phyloP scores from a whole-genome alignment of 306 rosid genomes.

The Hippophae rhamnoides region DNA sequence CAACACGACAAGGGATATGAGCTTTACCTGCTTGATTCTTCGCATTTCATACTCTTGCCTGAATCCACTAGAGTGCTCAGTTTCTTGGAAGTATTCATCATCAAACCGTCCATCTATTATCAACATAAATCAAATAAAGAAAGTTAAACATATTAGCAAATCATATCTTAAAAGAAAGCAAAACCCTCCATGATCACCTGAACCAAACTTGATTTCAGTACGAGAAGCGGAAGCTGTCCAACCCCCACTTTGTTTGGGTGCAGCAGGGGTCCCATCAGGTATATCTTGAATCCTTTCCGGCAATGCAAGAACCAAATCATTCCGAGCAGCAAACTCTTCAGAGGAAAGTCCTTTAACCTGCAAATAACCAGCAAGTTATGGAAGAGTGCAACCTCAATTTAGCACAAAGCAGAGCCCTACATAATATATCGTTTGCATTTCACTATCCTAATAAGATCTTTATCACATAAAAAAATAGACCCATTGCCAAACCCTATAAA shows the following conservation, averaged over 20 bases:
- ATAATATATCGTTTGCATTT: conserved; percentile 1
- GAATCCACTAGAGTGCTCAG: conserved; percentile 72
- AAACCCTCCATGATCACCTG: conserved; percentile 37
- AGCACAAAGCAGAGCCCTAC: not conserved
- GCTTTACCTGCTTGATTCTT: conserved; percentile 63
- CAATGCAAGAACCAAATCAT: conserved; percentile 88
- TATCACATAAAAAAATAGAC: not conserved
- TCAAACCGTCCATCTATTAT: conserved; percentile 73
- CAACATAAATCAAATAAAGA: conserved; percentile 19
- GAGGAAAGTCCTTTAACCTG: conserved; percentile 88
- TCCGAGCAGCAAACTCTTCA: conserved; percentile 90
- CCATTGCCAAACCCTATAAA: not conserved
- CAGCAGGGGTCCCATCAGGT: conserved; percentile 87
- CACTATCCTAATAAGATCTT: not conserved
- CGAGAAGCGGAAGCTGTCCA: conserved; percentile 87
- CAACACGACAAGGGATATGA: conserved; percentile 11
- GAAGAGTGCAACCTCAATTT: not conserved
- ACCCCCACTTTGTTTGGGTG: conserved; percentile 69
- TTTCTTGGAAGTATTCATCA: conserved; percentile 62
- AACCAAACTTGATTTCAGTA: conserved; percentile 81
- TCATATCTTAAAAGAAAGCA: conserved; percentile 1
- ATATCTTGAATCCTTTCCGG: conserved; percentile 91
- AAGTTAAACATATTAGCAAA: conserved; percentile 1
- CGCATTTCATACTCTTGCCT: conserved; percentile 97
- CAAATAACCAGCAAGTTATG: not conserved